Base-by-base conservation (phyloP, 352 stramenopile species). In the Pythium sp. region DNA sequence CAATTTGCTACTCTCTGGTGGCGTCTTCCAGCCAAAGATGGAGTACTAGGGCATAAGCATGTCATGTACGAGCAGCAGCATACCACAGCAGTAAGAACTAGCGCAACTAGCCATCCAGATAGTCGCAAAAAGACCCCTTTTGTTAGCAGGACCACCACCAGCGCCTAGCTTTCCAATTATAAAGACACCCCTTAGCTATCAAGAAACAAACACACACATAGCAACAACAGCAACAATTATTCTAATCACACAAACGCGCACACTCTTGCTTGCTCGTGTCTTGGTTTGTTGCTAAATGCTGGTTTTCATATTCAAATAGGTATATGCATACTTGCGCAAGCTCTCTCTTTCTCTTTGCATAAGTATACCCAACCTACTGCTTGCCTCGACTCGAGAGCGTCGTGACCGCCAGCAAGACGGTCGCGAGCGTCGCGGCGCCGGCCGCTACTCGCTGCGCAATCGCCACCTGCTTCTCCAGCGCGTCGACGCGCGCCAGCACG, bases 1-100 rank as follows among this genome's bases (percentile, higher is more conserved):
- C 54, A 96, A 96, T 65, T 62, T 96, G 68, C 60, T 96, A 68
- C 82, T 95, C 38, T 76, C 81, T 36, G 86, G 87, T 38, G 89
- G 89, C 22, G 80, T 87, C 47, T 92, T 92, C 62, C 73, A 81
- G 43, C 75, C 81, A 2, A 90, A 89, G 67, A 69, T 75, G 43
- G 81, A 92, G 65, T 69, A 72, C 43, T 87, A 84, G 64, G 24
- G 26, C 36, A 18, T 43, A 62, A 9, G 11, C 1, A 1, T 28
- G 9, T 9, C 30, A 20, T 32, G 30, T 6, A 22, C 58, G 24
- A 53, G 12, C 24, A 22, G 12, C n/a, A 64, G 34, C 34, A 53
- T n/a, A 32, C 6, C 11, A 34, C 32, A 11, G 30, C 30, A 38
- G 32, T 11, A 38, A 9, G 32, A 12, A 38, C 32, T 11, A 38